Conservation (phyloP, 257 asterid species). For the Solanum appendiculatum region DNA sequence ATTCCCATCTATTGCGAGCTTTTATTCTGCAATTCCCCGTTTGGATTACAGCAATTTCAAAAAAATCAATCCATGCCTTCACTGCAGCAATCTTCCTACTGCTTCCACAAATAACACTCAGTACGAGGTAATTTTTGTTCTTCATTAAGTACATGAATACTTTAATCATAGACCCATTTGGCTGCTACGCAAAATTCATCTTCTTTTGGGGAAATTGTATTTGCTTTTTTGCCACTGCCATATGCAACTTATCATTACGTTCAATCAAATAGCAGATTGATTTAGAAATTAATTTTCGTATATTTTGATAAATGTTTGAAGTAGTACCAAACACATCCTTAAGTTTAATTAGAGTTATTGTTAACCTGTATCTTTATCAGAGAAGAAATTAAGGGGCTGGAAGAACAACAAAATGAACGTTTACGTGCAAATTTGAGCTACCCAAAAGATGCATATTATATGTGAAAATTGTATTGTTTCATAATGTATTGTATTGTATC, state of each 20-base stretch:
- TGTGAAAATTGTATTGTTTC: neutral
- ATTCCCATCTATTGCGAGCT: neutral
- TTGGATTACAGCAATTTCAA: constrained; percentile 9
- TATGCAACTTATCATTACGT: neutral
- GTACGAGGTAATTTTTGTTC: constrained; percentile 49
- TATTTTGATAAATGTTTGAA: neutral
- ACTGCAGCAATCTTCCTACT: constrained; percentile 39
- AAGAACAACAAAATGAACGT: too few relatives aligned
- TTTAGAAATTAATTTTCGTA: neutral
- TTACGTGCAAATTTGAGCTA: neutral
- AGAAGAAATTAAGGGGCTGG: too few relatives aligned
- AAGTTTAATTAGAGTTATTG: neutral
- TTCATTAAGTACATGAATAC: neutral
- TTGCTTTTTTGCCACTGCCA: neutral
- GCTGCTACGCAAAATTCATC: neutral
- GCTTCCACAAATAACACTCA: constrained; percentile 51
- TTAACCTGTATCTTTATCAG: too few relatives aligned
- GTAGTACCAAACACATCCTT: neutral
- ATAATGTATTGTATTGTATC: neutral
- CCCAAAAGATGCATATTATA: neutral
- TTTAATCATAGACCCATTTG: neutral
- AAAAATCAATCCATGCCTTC: constrained; percentile 12
- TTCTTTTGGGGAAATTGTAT: neutral
- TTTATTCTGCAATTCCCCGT: constrained; percentile 10
- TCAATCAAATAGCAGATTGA: neutral